Evolutionary conservation across 75 land plant species (phyloP).

Genomic region (Cupressus sempervirens): DNA sequence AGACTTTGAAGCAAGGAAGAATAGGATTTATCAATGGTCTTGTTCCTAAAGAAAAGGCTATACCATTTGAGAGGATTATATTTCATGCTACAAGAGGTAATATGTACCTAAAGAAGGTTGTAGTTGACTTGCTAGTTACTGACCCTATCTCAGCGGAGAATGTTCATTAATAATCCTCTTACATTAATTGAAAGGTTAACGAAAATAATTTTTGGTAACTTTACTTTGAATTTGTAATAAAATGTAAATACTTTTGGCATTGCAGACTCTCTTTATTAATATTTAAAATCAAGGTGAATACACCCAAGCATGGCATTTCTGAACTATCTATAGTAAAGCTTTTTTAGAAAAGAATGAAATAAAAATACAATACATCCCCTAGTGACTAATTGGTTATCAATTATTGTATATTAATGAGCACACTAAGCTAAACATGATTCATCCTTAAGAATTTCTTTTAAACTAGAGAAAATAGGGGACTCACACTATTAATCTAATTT

Average conservation of each 20-base stretch:
- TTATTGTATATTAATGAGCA: neutral
- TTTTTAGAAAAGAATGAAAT: no score
- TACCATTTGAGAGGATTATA: slow-evolving; percentile 90
- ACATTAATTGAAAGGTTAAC: neutral
- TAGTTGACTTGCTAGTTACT: slow-evolving; percentile 65
- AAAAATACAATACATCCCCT: neutral
- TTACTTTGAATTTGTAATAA: neutral
- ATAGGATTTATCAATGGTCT: slow-evolving; percentile 78
- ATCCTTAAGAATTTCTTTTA: neutral
- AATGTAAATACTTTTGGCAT: no score
- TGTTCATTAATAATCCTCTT: slow-evolving; percentile 41
- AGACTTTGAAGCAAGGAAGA: slow-evolving; percentile 75
- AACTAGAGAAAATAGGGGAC: no score
- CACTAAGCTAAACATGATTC: neutral
- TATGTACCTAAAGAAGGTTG: slow-evolving; percentile 58
- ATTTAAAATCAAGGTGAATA: neutral
- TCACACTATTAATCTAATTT: no score
- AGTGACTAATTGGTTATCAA: neutral
- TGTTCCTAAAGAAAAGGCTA: slow-evolving; percentile 70
- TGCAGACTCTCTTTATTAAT: neutral
- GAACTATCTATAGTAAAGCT: neutral
- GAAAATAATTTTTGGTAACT: neutral
- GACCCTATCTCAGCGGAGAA: slow-evolving; percentile 95
- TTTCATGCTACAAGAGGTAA: slow-evolving; percentile 98
- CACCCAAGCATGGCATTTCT: neutral